Percentiles rank a stretch among this genome's conserved stretches.
phyloP scores from a whole-genome alignment of 2,329 filamentous ascomycete species.

The Colletotrichum cereale region DNA sequence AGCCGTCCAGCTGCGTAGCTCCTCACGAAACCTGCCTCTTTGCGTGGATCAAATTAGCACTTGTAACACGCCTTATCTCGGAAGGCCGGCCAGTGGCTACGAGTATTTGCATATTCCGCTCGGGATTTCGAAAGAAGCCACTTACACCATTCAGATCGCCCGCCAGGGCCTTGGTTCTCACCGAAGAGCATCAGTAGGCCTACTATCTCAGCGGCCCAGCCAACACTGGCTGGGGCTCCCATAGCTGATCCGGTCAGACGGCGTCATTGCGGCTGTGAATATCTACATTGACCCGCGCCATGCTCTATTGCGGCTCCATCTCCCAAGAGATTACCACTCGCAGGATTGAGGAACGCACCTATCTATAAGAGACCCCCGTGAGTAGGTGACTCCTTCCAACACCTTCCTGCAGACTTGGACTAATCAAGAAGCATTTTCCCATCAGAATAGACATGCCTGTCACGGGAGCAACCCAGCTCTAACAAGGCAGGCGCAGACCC shows the following conservation, averaged over 20 bases:
- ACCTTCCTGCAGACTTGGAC: background rate
- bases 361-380: background rate
- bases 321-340: background rate
- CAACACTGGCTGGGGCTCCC: background rate
- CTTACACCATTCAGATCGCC: background rate
- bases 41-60: conserved; percentile 7
- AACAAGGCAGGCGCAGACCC: background rate
- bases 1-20: conserved; percentile 17
- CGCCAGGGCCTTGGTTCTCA: background rate
- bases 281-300: conserved; percentile 8
- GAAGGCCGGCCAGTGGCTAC: conserved; percentile 1
- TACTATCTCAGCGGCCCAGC: background rate
- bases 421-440: background rate
- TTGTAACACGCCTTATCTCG: background rate
- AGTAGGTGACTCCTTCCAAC: conserved; percentile 11
- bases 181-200: background rate
- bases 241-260: conserved; percentile 1
- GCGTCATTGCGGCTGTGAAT: conserved; percentile 31
- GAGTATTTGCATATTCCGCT: background rate
- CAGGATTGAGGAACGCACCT: background rate
- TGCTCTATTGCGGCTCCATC: conserved; percentile 8
- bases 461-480: background rate
- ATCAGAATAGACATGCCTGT: background rate
- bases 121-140: background rate
- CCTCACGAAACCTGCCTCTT: conserved; percentile 1